Evolutionary conservation across 805 yeast genomes (phyloP).

Genomic region (Yarrowia deformans): DNA sequence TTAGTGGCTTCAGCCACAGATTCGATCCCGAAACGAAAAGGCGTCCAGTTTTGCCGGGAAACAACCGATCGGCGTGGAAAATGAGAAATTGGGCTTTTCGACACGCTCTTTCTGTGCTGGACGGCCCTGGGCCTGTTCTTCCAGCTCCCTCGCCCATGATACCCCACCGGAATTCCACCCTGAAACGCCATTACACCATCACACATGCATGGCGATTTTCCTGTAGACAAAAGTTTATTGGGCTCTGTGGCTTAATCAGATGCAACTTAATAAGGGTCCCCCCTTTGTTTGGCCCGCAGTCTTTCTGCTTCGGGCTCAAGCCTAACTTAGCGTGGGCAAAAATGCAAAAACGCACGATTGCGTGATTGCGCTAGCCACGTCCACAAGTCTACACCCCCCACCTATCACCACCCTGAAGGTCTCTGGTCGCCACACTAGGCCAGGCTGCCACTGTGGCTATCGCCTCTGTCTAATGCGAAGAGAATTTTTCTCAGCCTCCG

Average conservation of each 20-base stretch:
- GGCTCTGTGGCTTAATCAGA: conserved; percentile 34
- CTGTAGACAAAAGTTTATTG: not conserved
- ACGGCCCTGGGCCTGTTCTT: not conserved
- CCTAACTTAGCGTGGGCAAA: conserved; percentile 4
- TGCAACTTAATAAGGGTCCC: not conserved
- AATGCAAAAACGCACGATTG: conserved; percentile 2
- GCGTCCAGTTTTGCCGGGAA: not conserved
- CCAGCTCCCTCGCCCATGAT: not conserved
- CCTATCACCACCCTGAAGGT: not conserved
- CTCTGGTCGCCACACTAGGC: not conserved
- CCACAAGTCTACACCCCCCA: not conserved
- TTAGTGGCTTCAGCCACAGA: conserved; percentile 36
- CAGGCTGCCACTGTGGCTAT: conserved; percentile 3
- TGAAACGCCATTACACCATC: conserved; percentile 36
- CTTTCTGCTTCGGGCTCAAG: conserved; percentile 21
- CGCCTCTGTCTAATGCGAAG: not conserved
- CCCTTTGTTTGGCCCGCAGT: conserved; percentile 15
- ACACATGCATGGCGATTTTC: conserved; percentile 30
- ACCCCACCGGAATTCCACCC: not conserved
- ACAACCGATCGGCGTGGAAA: not conserved
- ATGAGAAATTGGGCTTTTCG: not conserved
- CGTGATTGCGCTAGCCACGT: conserved; percentile 26
- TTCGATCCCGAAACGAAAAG: not conserved
- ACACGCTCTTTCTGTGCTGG: too few species aligned
- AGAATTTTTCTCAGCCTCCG: conserved; percentile 8